Base-by-base conservation (phyloP, 768 basidiomycete genomes). In the Leccinellum rugosiceps region DNA sequence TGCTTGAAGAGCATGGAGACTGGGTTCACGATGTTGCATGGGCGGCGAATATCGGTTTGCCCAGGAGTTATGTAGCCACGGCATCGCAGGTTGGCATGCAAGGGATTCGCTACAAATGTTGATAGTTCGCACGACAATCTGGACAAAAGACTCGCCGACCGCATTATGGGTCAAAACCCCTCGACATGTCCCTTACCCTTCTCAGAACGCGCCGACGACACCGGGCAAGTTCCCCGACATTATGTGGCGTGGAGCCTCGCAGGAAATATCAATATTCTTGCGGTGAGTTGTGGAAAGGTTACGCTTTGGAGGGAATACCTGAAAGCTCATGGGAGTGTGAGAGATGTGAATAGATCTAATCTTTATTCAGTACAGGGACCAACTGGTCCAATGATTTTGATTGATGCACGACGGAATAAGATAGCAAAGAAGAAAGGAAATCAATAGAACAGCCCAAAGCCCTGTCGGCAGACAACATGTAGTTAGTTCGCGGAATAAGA, bases 1-100 rank as follows among this genome's bases (percentile, higher is more conserved):
- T 80, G 0, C 83, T 99, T 23, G 90, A 92, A 50, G 94, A 93
- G 0, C 96, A 99, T 72, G 83, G 88, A 0, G 96, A 99, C 72
- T 99, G 96, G 96, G 95, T 99, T 21, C 82, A 96, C 48, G 96
- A 98, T 70, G 95, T 98, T n/a, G 92, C 96, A 0, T 98, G 95
- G 94, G 95, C 95, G 1, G 95, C 97, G 0, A 97, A 93, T 63
- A 95, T 98, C 60, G 97, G 97, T 0, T 80, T 98, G 15, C 93
- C 96, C 0, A 83, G 94, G 60, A 90, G 87, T 68, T 98, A 98
- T 74, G 92, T 99, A 60, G 97, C 97, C 6, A 95, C 94, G 2
- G 94, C 94, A 0, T 94, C 92, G 0, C 95, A 98, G 77, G 85
- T 85, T 25, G 31, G 6, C 6, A 8, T 30, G 13, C 21, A 17